Base-by-base conservation (phyloP, 2,329 filamentous ascomycete genomes). In the Hymenoscyphus albidus region DNA sequence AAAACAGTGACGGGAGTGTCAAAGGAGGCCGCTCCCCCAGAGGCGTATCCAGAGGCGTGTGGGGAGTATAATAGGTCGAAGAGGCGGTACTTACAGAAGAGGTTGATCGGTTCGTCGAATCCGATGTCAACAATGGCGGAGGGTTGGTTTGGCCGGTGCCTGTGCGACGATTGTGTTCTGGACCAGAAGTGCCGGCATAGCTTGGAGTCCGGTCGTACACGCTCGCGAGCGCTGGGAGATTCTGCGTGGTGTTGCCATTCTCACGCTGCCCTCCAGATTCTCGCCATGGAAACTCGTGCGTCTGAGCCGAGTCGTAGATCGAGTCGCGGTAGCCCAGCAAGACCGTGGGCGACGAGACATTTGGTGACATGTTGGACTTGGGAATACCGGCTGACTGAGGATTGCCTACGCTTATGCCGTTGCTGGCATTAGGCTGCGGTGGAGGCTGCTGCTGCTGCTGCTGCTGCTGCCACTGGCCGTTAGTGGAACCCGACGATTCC, bases 311-410 rank as follows among this genome's bases (percentile, higher is more conserved):
- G 39, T 61, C 66, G 32, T 68, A 68, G 5, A 73, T 70, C 1
- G 74, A 71, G n/a, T 75, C 74, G 5, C 74, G 70, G 67, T 74
- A 75, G 5, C 73, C 73, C 54, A 73, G 72, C n/a, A 75, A 67
- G 1, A 70, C 57, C 1, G 64, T 69, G 5, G 72, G 65, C 18
- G 70, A 71, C 10, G 65, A 44, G 13, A 66, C 57, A 18, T 40
- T 61, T 10, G 71, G 69, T 39, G 73, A 72, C 14, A 67, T 13
- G 9, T 63, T 59, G 18, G 67, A 9, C 12, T 69, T 70, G 12
- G 70, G 57, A 18, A 68, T 40, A 27, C 44, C 63, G 3, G 68
- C 39, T 12, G 66, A 35, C 31, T 61, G 67, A 55, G 69, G 66
- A 3, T 42, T 18, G 13, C 66, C 35, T 6, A 35, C 35, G 35